Conservation (phyloP, 2,329 filamentous ascomycete species). For the Fusarium incarnatum region DNA sequence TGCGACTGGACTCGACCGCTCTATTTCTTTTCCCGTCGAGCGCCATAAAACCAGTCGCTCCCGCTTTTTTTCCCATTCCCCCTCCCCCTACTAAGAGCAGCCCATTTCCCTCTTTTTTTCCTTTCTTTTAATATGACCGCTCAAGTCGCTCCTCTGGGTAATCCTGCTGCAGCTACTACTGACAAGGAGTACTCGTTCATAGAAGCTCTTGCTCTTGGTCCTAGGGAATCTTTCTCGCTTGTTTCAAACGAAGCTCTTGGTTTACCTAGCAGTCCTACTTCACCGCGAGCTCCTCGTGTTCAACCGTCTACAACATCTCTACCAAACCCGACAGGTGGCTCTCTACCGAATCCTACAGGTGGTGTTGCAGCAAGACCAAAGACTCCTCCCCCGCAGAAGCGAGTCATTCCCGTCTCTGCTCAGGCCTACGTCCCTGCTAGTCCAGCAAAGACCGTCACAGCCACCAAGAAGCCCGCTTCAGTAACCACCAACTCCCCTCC, state of each 20-base stretch:
- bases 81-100: conserved; percentile 17
- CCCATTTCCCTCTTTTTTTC: neutral
- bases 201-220: conserved; percentile 47
- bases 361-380: conserved; percentile 4
- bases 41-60: conserved; percentile 46
- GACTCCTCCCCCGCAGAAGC: conserved; percentile 28
- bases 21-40: conserved; percentile 1
- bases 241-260: conserved; percentile 47
- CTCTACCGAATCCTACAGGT: neutral
- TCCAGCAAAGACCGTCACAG: conserved; percentile 1
- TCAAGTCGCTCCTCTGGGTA: conserved; percentile 36
- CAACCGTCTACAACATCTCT: neutral
- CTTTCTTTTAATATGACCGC: conserved; percentile 40
- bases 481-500: neutral
- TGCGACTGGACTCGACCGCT: neutral
- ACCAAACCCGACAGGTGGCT: neutral
- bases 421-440: conserved; percentile 13
- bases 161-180: conserved; percentile 11
- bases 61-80: conserved; percentile 27
- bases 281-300: neutral
- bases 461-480: neutral
- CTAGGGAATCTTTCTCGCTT: conserved; percentile 44
- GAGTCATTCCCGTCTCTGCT: neutral
- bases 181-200: conserved; percentile 50
- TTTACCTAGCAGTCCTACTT: conserved; percentile 26